Evolutionary conservation across 2,329 filamentous ascomycete genomes (phyloP).

Genomic region (Sclerotinia borealis): DNA sequence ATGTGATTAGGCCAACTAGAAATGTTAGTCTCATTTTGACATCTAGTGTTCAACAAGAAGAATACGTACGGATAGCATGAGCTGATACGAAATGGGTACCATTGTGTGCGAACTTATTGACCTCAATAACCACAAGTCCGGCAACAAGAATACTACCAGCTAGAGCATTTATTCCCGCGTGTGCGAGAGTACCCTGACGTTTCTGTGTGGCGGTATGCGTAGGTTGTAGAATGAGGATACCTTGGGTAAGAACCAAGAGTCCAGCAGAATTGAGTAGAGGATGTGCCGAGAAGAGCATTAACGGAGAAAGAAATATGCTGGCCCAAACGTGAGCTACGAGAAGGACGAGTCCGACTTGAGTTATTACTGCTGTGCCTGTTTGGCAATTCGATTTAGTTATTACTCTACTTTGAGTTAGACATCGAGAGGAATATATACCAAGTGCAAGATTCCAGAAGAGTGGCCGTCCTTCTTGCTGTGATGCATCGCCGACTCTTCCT

Average conservation of each 20-base stretch:
- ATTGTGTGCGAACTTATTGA: slow-evolving; percentile 70
- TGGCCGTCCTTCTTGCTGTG: slow-evolving; percentile 58
- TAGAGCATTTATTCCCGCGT: slow-evolving; percentile 64
- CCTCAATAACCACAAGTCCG: slow-evolving; percentile 67
- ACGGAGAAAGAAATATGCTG: slow-evolving; percentile 57
- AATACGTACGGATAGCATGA: slow-evolving; percentile 56
- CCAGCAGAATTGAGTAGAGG: slow-evolving; percentile 66
- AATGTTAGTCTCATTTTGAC: neutral
- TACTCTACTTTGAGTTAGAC: neutral
- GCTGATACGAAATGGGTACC: slow-evolving; percentile 70
- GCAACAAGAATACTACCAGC: slow-evolving; percentile 47
- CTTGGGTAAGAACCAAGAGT: slow-evolving; percentile 70
- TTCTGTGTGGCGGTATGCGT: slow-evolving; percentile 76
- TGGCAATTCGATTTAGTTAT: slow-evolving; percentile 20
- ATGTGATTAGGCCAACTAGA: slow-evolving; percentile 59
- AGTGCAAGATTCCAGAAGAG: slow-evolving; percentile 67
- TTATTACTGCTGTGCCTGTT: slow-evolving; percentile 71
- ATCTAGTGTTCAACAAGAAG: neutral
- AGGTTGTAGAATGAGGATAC: slow-evolving; percentile 79
- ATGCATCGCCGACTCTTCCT: slow-evolving; percentile 64
- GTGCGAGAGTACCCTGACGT: slow-evolving; percentile 49
- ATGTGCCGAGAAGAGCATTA: slow-evolving; percentile 84
- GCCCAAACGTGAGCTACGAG: slow-evolving; percentile 73
- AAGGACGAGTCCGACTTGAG: slow-evolving; percentile 72
- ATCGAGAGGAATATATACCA: slow-evolving; percentile 44